phyloP scores from a whole-genome alignment of 495 filamentous ascomycete species.

The Opeltia flavorubescens region DNA sequence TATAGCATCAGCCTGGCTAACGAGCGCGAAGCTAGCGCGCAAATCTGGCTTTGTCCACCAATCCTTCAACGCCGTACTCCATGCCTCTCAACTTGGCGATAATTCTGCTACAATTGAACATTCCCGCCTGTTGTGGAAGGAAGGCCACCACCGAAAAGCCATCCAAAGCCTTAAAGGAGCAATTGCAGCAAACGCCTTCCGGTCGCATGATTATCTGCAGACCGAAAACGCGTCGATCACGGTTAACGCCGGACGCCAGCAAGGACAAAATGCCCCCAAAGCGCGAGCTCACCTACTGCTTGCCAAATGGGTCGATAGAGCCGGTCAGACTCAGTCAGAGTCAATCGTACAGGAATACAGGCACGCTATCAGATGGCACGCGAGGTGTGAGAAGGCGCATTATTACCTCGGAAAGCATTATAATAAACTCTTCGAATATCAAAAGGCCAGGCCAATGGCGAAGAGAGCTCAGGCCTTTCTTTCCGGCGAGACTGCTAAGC shows the following conservation, averaged over 20 bases:
- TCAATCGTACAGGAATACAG: constrained; percentile 67
- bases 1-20: constrained; percentile 74
- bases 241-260: constrained; percentile 17
- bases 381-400: constrained; percentile 87
- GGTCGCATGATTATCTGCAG: constrained; percentile 31
- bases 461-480: constrained; percentile 44
- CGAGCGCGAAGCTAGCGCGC: constrained; percentile 70
- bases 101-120: constrained; percentile 83
- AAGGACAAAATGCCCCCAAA: constrained; percentile 32
- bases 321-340: constrained; percentile 75
- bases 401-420: constrained; percentile 96
- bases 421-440: constrained; percentile 86
- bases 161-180: constrained; percentile 80
- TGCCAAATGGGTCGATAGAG: constrained; percentile 91
- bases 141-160: constrained; percentile 86
- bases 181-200: constrained; percentile 60
- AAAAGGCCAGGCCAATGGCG: constrained; percentile 57
- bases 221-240: constrained; percentile 24
- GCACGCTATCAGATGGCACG: constrained; percentile 42
- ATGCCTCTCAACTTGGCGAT: constrained; percentile 73
- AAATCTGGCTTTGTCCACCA: constrained; percentile 70
- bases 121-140: constrained; percentile 83
- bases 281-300: constrained; percentile 62
- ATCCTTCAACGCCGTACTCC: constrained; percentile 84
- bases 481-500: constrained; percentile 69